These are phyloP conservation scores for Metschnikowia borealis DNA, from an alignment of 805 yeast genomes.

Conservation along the genomic window DNA sequence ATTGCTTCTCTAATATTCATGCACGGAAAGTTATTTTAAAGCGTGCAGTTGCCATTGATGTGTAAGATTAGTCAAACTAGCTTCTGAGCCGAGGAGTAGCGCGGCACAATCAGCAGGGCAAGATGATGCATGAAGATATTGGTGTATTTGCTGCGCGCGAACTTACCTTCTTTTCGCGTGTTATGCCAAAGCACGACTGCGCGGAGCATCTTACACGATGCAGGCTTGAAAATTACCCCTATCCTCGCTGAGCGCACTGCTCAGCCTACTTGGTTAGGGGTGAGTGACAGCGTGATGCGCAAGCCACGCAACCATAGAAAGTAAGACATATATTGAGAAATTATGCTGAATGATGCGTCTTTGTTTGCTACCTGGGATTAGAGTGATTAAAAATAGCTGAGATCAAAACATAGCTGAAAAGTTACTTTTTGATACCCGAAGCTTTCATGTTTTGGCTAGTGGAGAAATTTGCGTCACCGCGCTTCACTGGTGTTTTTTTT, in stretches of 20 bases:
- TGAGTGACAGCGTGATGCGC: neutral
- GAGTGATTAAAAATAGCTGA: neutral
- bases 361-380: neutral
- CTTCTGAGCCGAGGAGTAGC: neutral
- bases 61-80: neutral
- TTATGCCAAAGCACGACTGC: constrained; percentile 4
- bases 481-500: constrained; percentile 1
- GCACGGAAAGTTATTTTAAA: neutral
- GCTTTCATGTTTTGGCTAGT: neutral
- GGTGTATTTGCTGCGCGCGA: neutral
- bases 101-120: neutral
- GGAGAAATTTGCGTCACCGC: constrained; percentile 5
- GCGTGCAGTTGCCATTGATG: neutral
- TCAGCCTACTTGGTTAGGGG: constrained; percentile 6
- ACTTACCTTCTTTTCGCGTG: neutral
- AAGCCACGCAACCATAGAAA: neutral
- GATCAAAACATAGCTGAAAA: neutral
- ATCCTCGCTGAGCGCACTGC: constrained; percentile 1
- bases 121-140: neutral
- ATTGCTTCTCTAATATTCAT: neutral
- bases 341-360: neutral
- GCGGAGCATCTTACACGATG: constrained; percentile 1
- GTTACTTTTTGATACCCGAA: neutral
- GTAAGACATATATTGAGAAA: neutral
- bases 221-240: constrained; percentile 4